phyloP scores from a whole-genome alignment of 1,139 yeast genomes.

The Geotrichum macrosporum region DNA sequence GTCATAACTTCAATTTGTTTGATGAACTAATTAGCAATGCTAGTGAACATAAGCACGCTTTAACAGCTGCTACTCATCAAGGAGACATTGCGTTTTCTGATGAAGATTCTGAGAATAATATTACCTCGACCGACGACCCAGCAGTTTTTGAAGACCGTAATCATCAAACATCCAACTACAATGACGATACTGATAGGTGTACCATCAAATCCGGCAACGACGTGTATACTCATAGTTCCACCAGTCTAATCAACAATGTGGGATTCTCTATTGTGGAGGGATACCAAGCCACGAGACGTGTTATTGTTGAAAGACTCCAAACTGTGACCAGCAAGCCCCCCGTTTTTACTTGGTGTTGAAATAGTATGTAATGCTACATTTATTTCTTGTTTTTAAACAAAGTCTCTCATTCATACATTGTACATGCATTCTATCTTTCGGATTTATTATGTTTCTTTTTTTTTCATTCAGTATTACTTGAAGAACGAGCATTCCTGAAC shows the following conservation, averaged over 20 bases:
- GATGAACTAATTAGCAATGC: conserved; percentile 14
- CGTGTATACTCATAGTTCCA: neutral
- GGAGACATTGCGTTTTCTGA: no score
- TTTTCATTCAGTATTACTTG: no score
- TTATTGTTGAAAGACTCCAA: conserved; percentile 59
- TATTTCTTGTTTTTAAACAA: no score
- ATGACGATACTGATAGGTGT: conserved; percentile 11
- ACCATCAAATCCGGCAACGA: conserved; percentile 16
- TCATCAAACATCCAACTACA: no score
- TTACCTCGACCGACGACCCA: no score
- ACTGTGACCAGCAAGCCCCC: conserved; percentile 57
- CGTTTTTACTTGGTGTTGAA: conserved; percentile 67
- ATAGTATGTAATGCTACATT: no score
- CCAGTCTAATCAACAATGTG: conserved; percentile 25
- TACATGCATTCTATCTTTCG: no score
- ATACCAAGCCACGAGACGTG: conserved; percentile 37
- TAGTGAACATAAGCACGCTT: neutral
- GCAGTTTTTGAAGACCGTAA: no score
- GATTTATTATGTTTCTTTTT: no score
- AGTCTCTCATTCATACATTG: no score
- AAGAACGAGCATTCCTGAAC: no score
- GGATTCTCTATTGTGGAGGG: conserved; percentile 36
- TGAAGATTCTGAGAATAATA: no score
- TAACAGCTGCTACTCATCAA: neutral
- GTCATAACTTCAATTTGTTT: conserved; percentile 8